These are phyloP conservation scores for Gloeostereum incarnatum DNA, from an alignment of 768 basidiomycete genomes.

Conservation along the genomic window DNA sequence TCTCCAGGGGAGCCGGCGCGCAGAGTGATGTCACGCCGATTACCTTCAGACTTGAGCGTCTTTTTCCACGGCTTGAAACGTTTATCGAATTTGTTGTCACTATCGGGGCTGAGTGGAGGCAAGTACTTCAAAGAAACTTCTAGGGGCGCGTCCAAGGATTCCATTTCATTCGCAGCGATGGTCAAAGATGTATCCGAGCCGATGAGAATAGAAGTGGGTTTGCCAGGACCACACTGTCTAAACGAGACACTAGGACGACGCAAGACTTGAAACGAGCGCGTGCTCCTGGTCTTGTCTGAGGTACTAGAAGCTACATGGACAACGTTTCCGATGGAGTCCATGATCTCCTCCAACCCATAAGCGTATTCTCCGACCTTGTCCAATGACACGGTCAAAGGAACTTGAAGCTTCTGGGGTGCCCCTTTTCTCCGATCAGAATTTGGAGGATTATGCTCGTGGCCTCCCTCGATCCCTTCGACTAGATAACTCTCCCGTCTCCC, in stretches of 20 bases:
- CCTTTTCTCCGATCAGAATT: constrained; percentile 5
- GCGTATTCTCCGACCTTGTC: constrained; percentile 57
- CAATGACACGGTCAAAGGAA: constrained; percentile 61
- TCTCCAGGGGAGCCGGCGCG: constrained; percentile 60
- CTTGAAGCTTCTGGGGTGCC: constrained; percentile 46
- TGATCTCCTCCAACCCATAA: constrained; percentile 72
- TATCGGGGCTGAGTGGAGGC: constrained; percentile 31
- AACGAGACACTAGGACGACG: constrained; percentile 67
- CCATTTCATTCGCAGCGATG: constrained; percentile 42
- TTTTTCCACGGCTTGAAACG: constrained; percentile 55
- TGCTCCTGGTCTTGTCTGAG: constrained; percentile 32
- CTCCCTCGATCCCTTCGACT: constrained; percentile 78
- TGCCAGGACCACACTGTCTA: constrained; percentile 61
- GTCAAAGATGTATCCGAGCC: constrained; percentile 53
- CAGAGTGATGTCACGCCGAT: constrained; percentile 33
- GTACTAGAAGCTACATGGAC: constrained; percentile 32
- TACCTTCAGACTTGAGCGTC: constrained; percentile 40
- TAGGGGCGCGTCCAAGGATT: constrained; percentile 63
- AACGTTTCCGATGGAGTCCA: constrained; percentile 76
- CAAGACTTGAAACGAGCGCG: constrained; percentile 60
- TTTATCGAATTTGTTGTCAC: constrained; percentile 24
- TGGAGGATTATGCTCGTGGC: constrained; percentile 22
- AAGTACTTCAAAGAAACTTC: constrained; percentile 53
- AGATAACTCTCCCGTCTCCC: constrained; percentile 60
- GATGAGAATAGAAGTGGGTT: constrained; percentile 61